These are phyloP conservation scores for Eimeria falciformis DNA, from an alignment of 169 alveolate species.

Conservation along the genomic window DNA sequence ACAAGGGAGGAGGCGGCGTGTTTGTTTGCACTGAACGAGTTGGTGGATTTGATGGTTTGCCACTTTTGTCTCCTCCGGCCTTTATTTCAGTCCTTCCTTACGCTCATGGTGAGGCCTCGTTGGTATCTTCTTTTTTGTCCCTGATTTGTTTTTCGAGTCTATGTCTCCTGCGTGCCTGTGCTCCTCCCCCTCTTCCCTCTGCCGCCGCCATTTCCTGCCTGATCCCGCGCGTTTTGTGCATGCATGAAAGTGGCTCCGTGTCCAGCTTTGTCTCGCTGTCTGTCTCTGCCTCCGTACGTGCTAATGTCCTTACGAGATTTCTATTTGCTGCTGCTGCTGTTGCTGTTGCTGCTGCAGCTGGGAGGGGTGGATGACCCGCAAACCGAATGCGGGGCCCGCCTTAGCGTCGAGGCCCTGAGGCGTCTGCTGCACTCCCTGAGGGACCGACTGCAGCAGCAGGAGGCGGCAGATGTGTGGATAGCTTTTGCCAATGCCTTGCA, in stretches of 20 bases:
- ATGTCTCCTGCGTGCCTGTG: no score
- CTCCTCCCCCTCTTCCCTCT: no score
- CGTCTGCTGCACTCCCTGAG: constrained; percentile 10
- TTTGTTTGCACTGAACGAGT: not conserved
- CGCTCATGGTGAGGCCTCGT: not conserved
- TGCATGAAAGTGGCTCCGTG: no score
- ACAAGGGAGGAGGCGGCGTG: constrained; percentile 50
- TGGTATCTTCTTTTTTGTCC: not conserved
- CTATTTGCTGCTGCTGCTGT: not conserved
- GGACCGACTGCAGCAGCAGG: not conserved
- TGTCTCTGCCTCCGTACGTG: no score
- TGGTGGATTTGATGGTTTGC: not conserved
- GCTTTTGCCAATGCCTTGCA: not conserved
- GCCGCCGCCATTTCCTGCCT: no score
- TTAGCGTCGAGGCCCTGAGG: not conserved
- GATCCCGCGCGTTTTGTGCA: no score
- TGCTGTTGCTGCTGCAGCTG: constrained; percentile 15
- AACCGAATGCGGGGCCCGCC: constrained; percentile 25
- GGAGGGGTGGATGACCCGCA: constrained; percentile 21
- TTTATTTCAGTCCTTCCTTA: not conserved
- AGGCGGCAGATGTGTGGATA: not conserved
- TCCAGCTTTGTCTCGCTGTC: no score
- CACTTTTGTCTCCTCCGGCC: not conserved
- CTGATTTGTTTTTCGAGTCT: not conserved
- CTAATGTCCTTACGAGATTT: no score